Evolutionary conservation across 148 eudicot genomes (phyloP), one percentile per base, ranked within the genome.

Genomic region (Fagopyrum esculentum): DNA sequence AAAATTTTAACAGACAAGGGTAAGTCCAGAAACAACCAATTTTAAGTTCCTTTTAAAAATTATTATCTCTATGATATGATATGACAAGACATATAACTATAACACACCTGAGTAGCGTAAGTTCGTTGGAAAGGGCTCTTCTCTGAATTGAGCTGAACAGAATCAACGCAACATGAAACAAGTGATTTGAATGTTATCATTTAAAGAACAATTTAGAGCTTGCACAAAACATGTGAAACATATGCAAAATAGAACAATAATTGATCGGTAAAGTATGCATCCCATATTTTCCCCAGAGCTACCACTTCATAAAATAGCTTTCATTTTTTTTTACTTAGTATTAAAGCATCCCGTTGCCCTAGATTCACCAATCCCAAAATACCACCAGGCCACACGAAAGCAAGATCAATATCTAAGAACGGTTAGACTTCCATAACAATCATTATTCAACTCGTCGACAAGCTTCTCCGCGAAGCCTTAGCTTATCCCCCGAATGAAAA

Each of bases 91-190:
- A 35, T 2, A 6, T 40, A 66, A 40, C 71, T 5, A 66, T 17
- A 40, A 43, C 71, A 43, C 71, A 66, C 95, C 91, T 90, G 95
- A 78, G 79, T 76, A 11, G 95, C 95, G 80, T 88, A 88, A 66
- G 90, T 85, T 61, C 90, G 81, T 82, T 90, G 95, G 80, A 90
- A 90, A 17, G 95, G 95, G 49, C 95, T 90, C 82, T 90, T 90
- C 50, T 90, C 95, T 13, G 90, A 78, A 80, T 90, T 90, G 80
- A 90, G 85, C 95, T 90, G 92, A 15, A 83, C 71, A 79, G 13
- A 59, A 54, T 16, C 49, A 40, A 8, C 13, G 45, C 9, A 78
- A 35, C 13, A 74, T 61, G 69, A 13, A 55, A 63, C 51, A 9
- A 69, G 9, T 66, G 45, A 66, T 66, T 40, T 45, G 5, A 35